Evolutionary conservation across 257 asterid species (phyloP).

Genomic region (Orobanche coerulescens): DNA sequence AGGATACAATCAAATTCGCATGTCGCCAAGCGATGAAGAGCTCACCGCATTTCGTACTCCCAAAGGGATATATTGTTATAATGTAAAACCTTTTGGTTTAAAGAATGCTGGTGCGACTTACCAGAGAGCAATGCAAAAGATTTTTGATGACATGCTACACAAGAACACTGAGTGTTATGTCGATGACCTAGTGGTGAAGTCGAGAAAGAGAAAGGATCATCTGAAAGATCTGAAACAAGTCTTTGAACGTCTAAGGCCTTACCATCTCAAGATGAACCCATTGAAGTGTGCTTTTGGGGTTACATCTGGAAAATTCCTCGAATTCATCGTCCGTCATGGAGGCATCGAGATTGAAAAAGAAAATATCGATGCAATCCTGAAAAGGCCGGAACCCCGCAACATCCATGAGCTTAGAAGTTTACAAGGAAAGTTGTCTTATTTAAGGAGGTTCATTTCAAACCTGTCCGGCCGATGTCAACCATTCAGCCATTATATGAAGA

Average conservation of each 20-base stretch:
- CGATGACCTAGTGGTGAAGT: no score
- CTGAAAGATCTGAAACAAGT: no score
- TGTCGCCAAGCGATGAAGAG: neutral
- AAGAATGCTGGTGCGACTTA: neutral
- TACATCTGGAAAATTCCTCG: neutral
- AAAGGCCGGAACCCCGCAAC: neutral
- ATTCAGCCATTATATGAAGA: neutral
- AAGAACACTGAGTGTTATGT: neutral
- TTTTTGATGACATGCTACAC: slow-evolving; percentile 13
- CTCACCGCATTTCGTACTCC: neutral
- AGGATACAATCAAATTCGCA: neutral
- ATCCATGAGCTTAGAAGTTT: neutral
- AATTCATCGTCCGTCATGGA: neutral
- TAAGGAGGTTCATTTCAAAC: neutral
- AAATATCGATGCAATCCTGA: neutral
- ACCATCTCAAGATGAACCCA: neutral
- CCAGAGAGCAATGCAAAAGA: slow-evolving; percentile 13
- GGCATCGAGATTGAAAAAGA: neutral
- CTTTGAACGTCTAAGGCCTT: neutral
- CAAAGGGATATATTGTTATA: neutral
- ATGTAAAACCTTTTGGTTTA: neutral
- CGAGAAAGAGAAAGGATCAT: no score
- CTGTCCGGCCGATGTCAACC: neutral
- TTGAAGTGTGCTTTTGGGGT: neutral
- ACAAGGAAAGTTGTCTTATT: neutral